These are phyloP conservation scores for Nemophila menziesii DNA, from an alignment of 257 asterid species.

Conservation along the genomic window DNA sequence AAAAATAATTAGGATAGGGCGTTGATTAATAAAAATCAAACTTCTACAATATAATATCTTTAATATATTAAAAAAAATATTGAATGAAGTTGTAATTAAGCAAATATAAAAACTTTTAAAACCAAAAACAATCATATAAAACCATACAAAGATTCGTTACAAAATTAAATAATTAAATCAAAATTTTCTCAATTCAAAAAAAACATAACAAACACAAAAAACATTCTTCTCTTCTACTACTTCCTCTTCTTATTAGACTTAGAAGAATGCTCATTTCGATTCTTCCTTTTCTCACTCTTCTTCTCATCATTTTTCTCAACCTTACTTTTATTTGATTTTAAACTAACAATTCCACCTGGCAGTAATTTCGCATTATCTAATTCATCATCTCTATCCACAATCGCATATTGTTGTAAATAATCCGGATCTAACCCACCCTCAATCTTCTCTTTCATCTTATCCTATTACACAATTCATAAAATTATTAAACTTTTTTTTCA, in stretches of 20 bases:
- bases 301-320: conserved; percentile 22
- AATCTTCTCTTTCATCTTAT: conserved; percentile 37
- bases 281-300: conserved; percentile 41
- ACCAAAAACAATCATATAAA: no score
- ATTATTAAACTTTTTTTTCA: no score
- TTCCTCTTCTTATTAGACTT: conserved; percentile 59
- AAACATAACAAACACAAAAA: no score
- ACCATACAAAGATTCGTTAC: no score
- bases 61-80: no score
- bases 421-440: conserved; percentile 45
- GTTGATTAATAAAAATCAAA: no score
- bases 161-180: no score
- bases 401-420: conserved; percentile 55
- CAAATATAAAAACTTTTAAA: no score
- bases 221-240: conserved; percentile 4
- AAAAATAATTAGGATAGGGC: no score
- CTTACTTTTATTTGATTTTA: conserved; percentile 41
- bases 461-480: conserved; percentile 24
- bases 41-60: no score
- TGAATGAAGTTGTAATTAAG: no score
- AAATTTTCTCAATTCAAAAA: no score
- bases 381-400: conserved; percentile 55
- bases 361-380: conserved; percentile 54
- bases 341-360: conserved; percentile 45
- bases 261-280: conserved; percentile 34